Base-by-base conservation (phyloP, 2,329 filamentous ascomycete genomes). In the Falciphora oryzae region DNA sequence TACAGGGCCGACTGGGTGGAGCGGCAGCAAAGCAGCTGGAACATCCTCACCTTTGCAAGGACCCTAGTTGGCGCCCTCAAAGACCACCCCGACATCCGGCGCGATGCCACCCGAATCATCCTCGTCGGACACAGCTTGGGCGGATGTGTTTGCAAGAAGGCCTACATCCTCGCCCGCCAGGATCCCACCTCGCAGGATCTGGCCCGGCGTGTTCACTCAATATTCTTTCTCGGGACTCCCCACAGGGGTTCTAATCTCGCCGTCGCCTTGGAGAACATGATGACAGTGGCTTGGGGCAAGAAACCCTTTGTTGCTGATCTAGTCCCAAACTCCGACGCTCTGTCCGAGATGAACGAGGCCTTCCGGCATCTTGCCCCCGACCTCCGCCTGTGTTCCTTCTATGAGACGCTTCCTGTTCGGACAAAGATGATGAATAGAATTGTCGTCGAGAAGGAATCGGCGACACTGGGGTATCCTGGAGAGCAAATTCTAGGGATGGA, bases 101-200 rank as follows among this genome's bases (percentile, higher is more conserved):
- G 65, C 28, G 62, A 70, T 65, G 22, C 13, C 13, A 72, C 72
- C 8, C 73, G 73, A 3, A 75, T 82, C 28, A 73, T 82, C 5
- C 71, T 81, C n/a, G 72, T 81, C 14, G 78, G 71, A 1, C 80
- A 82, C 66, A 78, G 75, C 57, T 80, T 82, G 79, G 80, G 80
- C 1, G 80, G 79, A 16, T 71, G 72, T 64, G 74, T 78, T n/a
- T 70, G 70, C 4, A 76, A 77, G 65, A 72, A 76, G 70, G 74
- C 76, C 32, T 77, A 75, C 65, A 72, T 78, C 28, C 67, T 77
- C 7, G 74, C 75, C 8, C 70, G 69, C 22, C 70, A 77, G 64
- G 73, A 77, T 59, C 66, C 70, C 14, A 66, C 65, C 14, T 75
- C 71, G 27, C 66, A 70, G 11, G 64, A 68, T 10, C 63, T 78